Evolutionary conservation across 495 filamentous ascomycete species (phyloP), one percentile per base, ranked within the genome.

Genomic region (Letharia lupina): DNA sequence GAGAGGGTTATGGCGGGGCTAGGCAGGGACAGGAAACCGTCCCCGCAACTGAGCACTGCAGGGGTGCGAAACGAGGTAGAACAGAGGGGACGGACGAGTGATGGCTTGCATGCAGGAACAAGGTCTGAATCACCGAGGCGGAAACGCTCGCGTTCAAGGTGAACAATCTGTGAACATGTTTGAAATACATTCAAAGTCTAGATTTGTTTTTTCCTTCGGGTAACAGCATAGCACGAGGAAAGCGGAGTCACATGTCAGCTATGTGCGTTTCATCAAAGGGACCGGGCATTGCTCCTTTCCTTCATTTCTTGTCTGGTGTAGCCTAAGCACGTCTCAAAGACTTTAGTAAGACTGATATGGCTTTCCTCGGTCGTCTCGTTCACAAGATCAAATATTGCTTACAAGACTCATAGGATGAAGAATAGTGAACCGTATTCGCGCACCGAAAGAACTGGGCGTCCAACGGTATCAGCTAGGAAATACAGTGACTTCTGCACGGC

Each of bases 91-190:
- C 6, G 16, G 6, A 62, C 33, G 54, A 57, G 13, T 15, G 65
- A 58, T 23, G 42, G 60, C 73, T 74, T 16, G 61, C 47, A n/a
- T 28, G 40, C 54, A 59, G 5, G 44, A 76, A 74, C 74, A 68
- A 72, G 39, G 72, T 79, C 73, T 74, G 75, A 60, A 77, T 79
- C 57, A 76, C 77, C 8, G 68, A 78, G 67, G 75, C 77, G 37
- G 71, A 78, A 67, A 62, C 47, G 65, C 16, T 67, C 65, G 28
- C 65, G 37, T 35, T 67, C 60, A 52, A 42, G 48, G 45, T 66
- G 63, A 45, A 41, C 13, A 47, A 12, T 42, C 11, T 42, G 10
- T 9, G 40, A 13, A 42, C 40, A 47, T 47, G 13, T 47, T 18
- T 18, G 44, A 20, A 20, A 15, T 20, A 20, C 44, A 47, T 47